Conservation (phyloP, 352 stramenopile genomes). For the Halophytophthora polymorphica region DNA sequence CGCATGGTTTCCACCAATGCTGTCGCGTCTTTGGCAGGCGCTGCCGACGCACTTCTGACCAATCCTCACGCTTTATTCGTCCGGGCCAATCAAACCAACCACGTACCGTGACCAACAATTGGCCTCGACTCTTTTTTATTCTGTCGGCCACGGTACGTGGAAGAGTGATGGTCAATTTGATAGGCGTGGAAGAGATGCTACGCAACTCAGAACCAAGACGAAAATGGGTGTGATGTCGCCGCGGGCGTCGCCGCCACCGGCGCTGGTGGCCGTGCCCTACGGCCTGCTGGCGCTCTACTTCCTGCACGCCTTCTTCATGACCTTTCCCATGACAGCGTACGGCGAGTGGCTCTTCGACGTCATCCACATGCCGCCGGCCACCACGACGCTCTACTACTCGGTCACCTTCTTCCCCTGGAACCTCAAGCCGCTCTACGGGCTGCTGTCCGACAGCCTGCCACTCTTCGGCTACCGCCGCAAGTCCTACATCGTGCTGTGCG, state of each 20-base stretch:
- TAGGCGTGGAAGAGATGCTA: not conserved
- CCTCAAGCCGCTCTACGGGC: conserved; percentile 79
- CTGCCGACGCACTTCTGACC: not conserved
- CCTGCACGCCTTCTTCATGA: conserved; percentile 70
- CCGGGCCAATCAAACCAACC: conserved; percentile 30
- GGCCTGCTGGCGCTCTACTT: conserved; percentile 77
- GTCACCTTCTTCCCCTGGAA: conserved; percentile 85
- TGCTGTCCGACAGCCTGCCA: conserved; percentile 72
- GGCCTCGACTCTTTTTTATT: not conserved
- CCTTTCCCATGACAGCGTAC: conserved; percentile 80
- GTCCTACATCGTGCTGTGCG: conserved; percentile 78
- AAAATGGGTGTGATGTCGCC: no score
- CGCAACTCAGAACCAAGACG: no score
- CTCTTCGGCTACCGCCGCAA: conserved; percentile 77
- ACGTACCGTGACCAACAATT: conserved; percentile 2
- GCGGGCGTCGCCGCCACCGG: not conserved
- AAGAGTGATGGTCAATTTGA: not conserved
- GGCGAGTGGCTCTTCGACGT: conserved; percentile 71
- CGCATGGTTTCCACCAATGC: not conserved
- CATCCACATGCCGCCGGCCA: conserved; percentile 75
- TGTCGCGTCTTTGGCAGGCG: not conserved
- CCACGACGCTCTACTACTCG: conserved; percentile 78
- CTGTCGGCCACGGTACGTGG: conserved; percentile 5
- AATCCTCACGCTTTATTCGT: conserved; percentile 8
- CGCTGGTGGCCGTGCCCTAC: conserved; percentile 30